Conservation (phyloP, 2,329 filamentous ascomycete species). For the Dothistroma septosporum region DNA sequence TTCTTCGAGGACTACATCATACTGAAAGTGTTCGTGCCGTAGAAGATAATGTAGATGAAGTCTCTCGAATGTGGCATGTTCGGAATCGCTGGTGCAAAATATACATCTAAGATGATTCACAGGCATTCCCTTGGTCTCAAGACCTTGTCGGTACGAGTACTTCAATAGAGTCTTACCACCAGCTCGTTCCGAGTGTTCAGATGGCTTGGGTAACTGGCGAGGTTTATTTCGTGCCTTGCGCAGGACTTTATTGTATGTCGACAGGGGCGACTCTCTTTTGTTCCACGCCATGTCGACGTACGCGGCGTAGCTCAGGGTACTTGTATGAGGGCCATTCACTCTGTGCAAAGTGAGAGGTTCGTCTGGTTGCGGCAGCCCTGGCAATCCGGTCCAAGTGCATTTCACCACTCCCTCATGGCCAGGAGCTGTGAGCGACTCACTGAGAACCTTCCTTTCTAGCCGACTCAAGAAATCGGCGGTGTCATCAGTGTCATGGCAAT, state of each 20-base stretch:
- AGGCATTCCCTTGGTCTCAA: slow-evolving; percentile 6
- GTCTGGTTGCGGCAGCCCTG: slow-evolving; percentile 23
- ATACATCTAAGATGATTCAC: slow-evolving; percentile 25
- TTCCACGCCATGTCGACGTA: slow-evolving; percentile 30
- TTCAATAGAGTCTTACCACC: slow-evolving; percentile 18
- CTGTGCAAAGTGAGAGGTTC: slow-evolving; percentile 23
- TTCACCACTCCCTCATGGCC: slow-evolving; percentile 24
- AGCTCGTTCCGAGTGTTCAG: slow-evolving; percentile 20
- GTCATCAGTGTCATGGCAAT: slow-evolving; percentile 30
- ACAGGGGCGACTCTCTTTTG: slow-evolving; percentile 21
- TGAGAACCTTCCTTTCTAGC: slow-evolving; percentile 18
- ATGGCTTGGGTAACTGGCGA: slow-evolving; percentile 30
- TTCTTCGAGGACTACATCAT: slow-evolving; percentile 17
- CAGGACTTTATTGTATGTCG: slow-evolving; percentile 22
- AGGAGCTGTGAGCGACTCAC: slow-evolving; percentile 5
- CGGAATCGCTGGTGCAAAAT: slow-evolving; percentile 20
- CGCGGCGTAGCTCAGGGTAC: slow-evolving; percentile 23
- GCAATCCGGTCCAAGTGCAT: slow-evolving; percentile 32
- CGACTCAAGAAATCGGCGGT: slow-evolving; percentile 29
- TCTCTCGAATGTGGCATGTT: slow-evolving; percentile 26
- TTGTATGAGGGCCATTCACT: slow-evolving; percentile 15
- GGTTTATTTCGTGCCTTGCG: slow-evolving; percentile 4
- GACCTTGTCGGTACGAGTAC: slow-evolving; percentile 23
- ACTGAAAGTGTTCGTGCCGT: slow-evolving; percentile 37
- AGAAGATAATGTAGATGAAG: slow-evolving; percentile 36